Evolutionary conservation across 495 filamentous ascomycete genomes (phyloP).

Genomic region (Aspergillus indologenus): DNA sequence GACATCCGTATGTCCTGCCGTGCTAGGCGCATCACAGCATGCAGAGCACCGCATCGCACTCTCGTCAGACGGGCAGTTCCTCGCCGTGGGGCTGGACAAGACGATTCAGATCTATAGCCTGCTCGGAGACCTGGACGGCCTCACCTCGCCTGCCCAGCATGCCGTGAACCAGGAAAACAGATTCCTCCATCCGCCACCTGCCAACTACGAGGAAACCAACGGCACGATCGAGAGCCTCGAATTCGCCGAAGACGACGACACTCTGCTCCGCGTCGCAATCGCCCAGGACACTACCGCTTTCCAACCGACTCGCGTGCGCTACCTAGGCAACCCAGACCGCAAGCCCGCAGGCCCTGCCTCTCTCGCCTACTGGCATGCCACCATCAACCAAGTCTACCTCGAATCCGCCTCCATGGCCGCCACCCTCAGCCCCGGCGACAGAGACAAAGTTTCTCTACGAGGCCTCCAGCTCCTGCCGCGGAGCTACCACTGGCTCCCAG

Average conservation of each 20-base stretch:
- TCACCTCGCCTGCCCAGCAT: slow-evolving; percentile 15
- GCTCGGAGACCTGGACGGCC: neutral
- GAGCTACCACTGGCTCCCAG: slow-evolving; percentile 12
- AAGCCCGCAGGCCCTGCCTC: neutral
- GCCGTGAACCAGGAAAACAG: slow-evolving; percentile 7
- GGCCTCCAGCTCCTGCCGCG: slow-evolving; percentile 18
- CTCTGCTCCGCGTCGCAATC: slow-evolving; percentile 21
- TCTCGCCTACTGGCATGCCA: slow-evolving; percentile 21
- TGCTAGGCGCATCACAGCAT: slow-evolving; percentile 11
- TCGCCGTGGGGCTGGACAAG: slow-evolving; percentile 18
- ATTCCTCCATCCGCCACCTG: slow-evolving; percentile 1
- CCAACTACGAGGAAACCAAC: slow-evolving; percentile 19
- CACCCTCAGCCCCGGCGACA: slow-evolving; percentile 1
- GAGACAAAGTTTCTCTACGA: slow-evolving; percentile 11
- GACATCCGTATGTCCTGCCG: slow-evolving; percentile 17
- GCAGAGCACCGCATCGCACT: slow-evolving; percentile 18
- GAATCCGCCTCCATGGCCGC: slow-evolving; percentile 19
- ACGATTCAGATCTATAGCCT: slow-evolving; percentile 23
- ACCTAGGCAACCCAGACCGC: slow-evolving; percentile 16
- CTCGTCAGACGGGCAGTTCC: slow-evolving; percentile 13
- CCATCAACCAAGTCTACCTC: slow-evolving; percentile 18
- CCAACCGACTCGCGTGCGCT: slow-evolving; percentile 19
- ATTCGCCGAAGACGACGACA: slow-evolving; percentile 20
- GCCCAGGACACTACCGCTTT: slow-evolving; percentile 16
- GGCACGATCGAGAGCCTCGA: slow-evolving; percentile 22